A percentile compares a stretch with the other conserved stretches of the same genome.
Conservation (phyloP, 2,329 filamentous ascomycete species). For the Cladosporium oxysporum region DNA sequence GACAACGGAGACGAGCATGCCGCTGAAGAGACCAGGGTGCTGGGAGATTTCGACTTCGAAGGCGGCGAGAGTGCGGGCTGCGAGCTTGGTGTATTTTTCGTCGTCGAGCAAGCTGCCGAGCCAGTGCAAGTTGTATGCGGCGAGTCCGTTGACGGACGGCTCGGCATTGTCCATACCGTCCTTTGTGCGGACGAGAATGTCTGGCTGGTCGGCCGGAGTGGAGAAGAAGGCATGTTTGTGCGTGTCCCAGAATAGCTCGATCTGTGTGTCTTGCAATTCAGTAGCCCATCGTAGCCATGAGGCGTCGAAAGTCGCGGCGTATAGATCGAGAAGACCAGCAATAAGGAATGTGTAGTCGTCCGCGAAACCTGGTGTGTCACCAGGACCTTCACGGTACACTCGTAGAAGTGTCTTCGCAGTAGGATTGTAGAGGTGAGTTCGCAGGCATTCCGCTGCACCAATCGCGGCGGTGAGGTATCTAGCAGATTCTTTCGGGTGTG, state of each 20-base stretch:
- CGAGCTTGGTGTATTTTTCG: slow-evolving; percentile 62
- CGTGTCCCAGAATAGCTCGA: slow-evolving; percentile 73
- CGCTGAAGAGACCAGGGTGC: slow-evolving; percentile 88
- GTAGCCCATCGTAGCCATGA: slow-evolving; percentile 78
- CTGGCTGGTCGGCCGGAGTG: slow-evolving; percentile 61
- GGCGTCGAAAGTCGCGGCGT: slow-evolving; percentile 78
- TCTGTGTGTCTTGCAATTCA: slow-evolving; percentile 74
- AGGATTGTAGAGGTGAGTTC: slow-evolving; percentile 69
- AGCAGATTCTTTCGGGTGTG: slow-evolving; percentile 51
- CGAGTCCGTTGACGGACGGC: slow-evolving; percentile 85
- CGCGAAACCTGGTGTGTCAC: slow-evolving; percentile 73
- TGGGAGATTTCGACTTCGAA: slow-evolving; percentile 92
- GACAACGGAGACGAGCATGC: slow-evolving; percentile 75
- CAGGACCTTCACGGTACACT: slow-evolving; percentile 69
- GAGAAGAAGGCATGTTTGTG: slow-evolving; percentile 68
- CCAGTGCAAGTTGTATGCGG: slow-evolving; percentile 84
- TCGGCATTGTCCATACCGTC: slow-evolving; percentile 93
- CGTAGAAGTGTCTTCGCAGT: slow-evolving; percentile 66
- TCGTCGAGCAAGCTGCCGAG: slow-evolving; percentile 71
- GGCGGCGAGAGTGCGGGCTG: slow-evolving; percentile 73
- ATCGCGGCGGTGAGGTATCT: slow-evolving; percentile 66
- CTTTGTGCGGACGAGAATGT: slow-evolving; percentile 83
- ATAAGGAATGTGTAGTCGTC: slow-evolving; percentile 94
- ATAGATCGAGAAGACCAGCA: slow-evolving; percentile 78
- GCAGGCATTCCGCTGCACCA: slow-evolving; percentile 71